Evolutionary conservation across 331 rosid species (phyloP).

Genomic region (Quercus lobata): DNA sequence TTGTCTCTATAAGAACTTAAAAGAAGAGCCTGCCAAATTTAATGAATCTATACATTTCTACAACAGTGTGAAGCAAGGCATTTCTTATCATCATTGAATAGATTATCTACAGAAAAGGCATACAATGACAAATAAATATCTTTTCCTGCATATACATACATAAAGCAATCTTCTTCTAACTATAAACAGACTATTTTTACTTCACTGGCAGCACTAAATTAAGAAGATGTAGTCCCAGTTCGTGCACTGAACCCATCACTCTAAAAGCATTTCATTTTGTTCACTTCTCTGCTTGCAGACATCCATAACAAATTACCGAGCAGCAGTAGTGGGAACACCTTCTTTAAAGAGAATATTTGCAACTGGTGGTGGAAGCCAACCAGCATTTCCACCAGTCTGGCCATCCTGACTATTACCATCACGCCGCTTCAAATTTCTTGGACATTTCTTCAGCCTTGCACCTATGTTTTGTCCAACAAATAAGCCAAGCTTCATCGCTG

Average conservation of each 20-base stretch:
- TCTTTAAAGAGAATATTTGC: slow-evolving; percentile 44
- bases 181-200: not conserved
- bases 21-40: too few species aligned
- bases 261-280: not conserved
- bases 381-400: slow-evolving; percentile 23
- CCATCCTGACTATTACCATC: slow-evolving; percentile 19
- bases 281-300: not conserved
- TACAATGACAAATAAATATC: not conserved
- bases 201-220: not conserved
- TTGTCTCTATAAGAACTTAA: too few species aligned
- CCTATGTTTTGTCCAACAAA: slow-evolving; percentile 16
- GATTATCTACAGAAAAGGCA: not conserved
- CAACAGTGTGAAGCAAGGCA: too few species aligned
- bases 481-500: slow-evolving; percentile 35
- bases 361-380: slow-evolving; percentile 39
- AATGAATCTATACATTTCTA: not conserved
- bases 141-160: not conserved
- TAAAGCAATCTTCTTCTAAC: too few species aligned
- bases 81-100: not conserved
- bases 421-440: not conserved
- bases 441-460: slow-evolving; percentile 24
- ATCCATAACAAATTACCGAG: slow-evolving; percentile 22
- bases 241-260: not conserved
- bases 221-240: not conserved
- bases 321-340: slow-evolving; percentile 22